Percentiles rank a stretch among this genome's conserved stretches.
phyloP scores from a whole-genome alignment of 1,284 basidiomycete genomes.

The Malassezia arunalokei region DNA sequence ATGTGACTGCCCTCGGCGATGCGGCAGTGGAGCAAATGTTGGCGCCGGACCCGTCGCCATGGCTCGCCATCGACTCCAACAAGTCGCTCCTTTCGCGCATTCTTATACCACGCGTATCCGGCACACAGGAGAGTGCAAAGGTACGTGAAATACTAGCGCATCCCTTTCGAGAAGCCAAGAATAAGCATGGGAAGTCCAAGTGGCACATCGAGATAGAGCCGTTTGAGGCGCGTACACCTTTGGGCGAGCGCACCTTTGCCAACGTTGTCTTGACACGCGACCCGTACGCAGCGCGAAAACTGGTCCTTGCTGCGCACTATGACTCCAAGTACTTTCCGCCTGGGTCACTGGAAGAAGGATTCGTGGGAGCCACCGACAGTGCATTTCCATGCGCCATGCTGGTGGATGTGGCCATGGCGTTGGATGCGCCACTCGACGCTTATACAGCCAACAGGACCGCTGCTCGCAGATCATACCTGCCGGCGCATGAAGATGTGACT shows the following conservation, averaged over 20 bases:
- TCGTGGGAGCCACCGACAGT: constrained; percentile 93
- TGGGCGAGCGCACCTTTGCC: constrained; percentile 66
- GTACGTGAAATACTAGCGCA: constrained; percentile 26
- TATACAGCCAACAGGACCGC: constrained; percentile 8
- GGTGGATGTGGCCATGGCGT: constrained; percentile 32
- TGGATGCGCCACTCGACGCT: constrained; percentile 32
- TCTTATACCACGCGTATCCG: constrained; percentile 39
- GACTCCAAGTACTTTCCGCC: constrained; percentile 89
- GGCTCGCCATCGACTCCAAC: constrained; percentile 19
- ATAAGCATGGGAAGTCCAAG: constrained; percentile 17
- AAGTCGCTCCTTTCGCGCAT: constrained; percentile 35
- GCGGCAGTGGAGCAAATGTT: neutral
- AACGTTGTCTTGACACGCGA: constrained; percentile 85
- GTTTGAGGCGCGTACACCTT: constrained; percentile 55
- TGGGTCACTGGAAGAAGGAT: constrained; percentile 55
- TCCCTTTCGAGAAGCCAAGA: constrained; percentile 20
- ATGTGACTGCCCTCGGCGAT: neutral
- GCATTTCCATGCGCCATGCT: constrained; percentile 82
- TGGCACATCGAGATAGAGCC: constrained; percentile 34
- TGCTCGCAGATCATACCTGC: neutral
- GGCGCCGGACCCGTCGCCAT: constrained; percentile 16
- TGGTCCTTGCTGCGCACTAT: constrained; percentile 85
- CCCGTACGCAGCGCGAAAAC: constrained; percentile 66
- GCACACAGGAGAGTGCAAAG: constrained; percentile 25
- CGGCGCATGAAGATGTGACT: constrained; percentile 59